Percentiles rank a stretch among this genome's conserved stretches.
phyloP scores from a whole-genome alignment of 768 basidiomycete species.

The Rhizopogon vesiculosus region DNA sequence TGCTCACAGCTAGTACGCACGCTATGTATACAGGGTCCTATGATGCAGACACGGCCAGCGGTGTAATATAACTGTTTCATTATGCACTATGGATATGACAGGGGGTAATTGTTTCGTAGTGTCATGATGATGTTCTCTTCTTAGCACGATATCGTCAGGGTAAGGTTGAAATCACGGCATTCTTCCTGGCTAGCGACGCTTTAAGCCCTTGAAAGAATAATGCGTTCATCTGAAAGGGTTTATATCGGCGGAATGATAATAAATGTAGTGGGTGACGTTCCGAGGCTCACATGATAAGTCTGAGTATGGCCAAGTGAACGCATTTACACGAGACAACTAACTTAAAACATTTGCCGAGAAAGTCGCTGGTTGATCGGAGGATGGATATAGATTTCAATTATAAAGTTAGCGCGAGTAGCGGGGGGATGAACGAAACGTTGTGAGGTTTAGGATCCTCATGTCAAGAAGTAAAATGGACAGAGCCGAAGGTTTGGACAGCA shows the following conservation, averaged over 20 bases:
- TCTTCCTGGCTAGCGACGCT: constrained; percentile 14
- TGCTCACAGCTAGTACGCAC: background rate
- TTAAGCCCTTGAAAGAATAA: constrained; percentile 20
- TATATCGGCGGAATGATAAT: constrained; percentile 6
- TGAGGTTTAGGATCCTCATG: constrained; percentile 14
- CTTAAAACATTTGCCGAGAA: constrained; percentile 8
- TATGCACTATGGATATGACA: constrained; percentile 13
- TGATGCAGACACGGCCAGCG: background rate
- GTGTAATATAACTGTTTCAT: constrained; percentile 6
- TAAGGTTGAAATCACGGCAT: constrained; percentile 16
- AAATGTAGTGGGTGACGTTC: constrained; percentile 5
- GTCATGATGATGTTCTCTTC: background rate
- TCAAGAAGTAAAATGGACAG: constrained; percentile 6
- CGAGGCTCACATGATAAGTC: constrained; percentile 21
- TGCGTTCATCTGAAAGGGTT: constrained; percentile 1
- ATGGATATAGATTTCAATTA: constrained; percentile 7
- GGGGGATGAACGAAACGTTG: constrained; percentile 32
- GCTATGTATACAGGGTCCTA: background rate
- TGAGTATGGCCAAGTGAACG: constrained; percentile 6
- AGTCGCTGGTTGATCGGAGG: constrained; percentile 15
- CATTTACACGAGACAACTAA: constrained; percentile 1
- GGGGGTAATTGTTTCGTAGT: constrained; percentile 1
- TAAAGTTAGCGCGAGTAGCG: constrained; percentile 21
- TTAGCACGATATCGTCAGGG: background rate
- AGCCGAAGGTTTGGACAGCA: constrained; percentile 1